Evolutionary conservation across 139 green algal species (phyloP).

Genomic region (Micractinium conductrix): DNA sequence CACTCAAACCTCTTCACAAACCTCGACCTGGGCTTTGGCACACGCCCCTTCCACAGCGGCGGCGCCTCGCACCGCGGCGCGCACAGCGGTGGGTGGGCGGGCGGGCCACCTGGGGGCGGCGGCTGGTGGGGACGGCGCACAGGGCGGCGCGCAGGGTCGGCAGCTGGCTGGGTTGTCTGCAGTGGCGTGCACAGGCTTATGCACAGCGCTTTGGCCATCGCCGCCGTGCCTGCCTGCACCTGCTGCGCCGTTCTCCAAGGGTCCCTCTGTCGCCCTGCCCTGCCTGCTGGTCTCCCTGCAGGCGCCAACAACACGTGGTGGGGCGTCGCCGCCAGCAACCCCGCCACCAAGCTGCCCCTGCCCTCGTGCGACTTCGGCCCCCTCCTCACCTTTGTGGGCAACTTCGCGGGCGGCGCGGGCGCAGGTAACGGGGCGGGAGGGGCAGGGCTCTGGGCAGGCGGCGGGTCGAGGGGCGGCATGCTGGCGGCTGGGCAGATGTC

Average conservation of each 20-base stretch:
- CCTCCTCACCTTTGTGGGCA: conserved; percentile 23
- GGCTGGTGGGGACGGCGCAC: background rate
- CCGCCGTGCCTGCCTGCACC: too few species aligned
- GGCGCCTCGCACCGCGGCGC: conserved; percentile 2
- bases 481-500: background rate
- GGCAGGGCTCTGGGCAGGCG: background rate
- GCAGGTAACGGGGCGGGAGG: too few species aligned
- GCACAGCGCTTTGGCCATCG: too few species aligned
- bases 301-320: conserved; percentile 29
- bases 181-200: too few species aligned
- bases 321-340: background rate
- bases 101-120: background rate
- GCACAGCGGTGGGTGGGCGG: conserved; percentile 8
- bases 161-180: too few species aligned
- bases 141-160: too few species aligned
- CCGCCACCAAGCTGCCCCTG: background rate
- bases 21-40: conserved; percentile 4
- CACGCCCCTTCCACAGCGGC: conserved; percentile 2
- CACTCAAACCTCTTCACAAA: conserved; percentile 28
- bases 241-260: background rate
- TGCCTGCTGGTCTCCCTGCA: background rate
- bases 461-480: background rate
- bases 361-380: conserved; percentile 12
- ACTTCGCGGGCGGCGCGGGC: background rate
- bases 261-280: background rate